Evolutionary conservation across 2,329 filamentous ascomycete species (phyloP).

Genomic region (Ascochyta koolunga): DNA sequence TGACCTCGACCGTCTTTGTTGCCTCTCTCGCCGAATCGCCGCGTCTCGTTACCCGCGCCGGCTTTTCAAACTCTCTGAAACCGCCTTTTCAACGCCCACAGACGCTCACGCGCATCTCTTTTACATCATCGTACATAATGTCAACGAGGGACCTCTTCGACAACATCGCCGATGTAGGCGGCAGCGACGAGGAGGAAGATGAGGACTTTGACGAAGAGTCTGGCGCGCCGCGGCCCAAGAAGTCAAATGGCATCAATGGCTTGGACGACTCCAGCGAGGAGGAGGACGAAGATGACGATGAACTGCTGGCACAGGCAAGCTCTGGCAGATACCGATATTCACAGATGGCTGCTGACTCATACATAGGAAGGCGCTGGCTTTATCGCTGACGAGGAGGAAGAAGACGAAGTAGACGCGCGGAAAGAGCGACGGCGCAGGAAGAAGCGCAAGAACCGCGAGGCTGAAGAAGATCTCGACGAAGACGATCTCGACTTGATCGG

Average conservation of each 20-base stretch:
- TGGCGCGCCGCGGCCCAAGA: constrained; percentile 29
- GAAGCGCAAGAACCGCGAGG: constrained; percentile 78
- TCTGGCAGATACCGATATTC: constrained; percentile 16
- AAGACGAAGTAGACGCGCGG: constrained; percentile 68
- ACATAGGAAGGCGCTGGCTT: constrained; percentile 86
- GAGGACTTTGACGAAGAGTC: constrained; percentile 46
- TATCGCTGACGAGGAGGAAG: constrained; percentile 90
- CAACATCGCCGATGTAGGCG: constrained; percentile 82
- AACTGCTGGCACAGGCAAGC: constrained; percentile 40
- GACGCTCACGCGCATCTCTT: constrained; percentile 32
- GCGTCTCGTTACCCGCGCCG: constrained; percentile 15
- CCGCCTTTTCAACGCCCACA: constrained; percentile 13
- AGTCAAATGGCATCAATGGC: constrained; percentile 39
- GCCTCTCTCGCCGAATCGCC: constrained; percentile 23
- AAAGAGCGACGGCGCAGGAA: constrained; percentile 67
- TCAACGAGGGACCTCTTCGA: constrained; percentile 72
- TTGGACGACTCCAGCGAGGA: constrained; percentile 49
- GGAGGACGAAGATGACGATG: constrained; percentile 50
- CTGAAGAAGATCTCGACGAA: constrained; percentile 85
- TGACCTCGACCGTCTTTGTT: constrained; percentile 22
- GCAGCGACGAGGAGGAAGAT: constrained; percentile 64
- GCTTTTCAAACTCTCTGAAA: constrained; percentile 19
- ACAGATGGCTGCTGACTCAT: constrained; percentile 21
- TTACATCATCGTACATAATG: constrained; percentile 38
- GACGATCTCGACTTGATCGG: constrained; percentile 96